Evolutionary conservation across 2,329 filamentous ascomycete genomes (phyloP).

Genomic region (Ceratocystiopsis sp.): DNA sequence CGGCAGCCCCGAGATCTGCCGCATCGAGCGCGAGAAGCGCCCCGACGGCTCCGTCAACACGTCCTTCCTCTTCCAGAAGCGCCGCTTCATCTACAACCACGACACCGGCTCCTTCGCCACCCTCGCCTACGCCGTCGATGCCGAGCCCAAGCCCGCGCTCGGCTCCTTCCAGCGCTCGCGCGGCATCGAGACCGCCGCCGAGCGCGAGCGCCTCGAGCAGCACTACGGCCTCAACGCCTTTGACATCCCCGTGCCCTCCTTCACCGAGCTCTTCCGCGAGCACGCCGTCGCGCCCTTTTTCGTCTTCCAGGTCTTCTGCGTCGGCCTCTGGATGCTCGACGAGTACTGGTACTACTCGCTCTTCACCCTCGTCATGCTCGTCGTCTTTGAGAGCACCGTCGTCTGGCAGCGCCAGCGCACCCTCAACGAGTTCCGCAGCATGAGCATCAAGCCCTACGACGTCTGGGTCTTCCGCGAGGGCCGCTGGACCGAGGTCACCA

Average conservation of each 20-base stretch:
- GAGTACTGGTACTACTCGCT: conserved; percentile 99
- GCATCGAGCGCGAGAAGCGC: conserved; percentile 52
- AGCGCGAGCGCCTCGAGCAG: conserved; percentile 65
- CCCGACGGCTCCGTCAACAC: conserved; percentile 26
- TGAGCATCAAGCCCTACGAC: conserved; percentile 98
- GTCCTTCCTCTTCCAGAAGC: conserved; percentile 96
- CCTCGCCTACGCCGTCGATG: conserved; percentile 68
- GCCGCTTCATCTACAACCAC: conserved; percentile 73
- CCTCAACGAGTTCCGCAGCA: conserved; percentile 87
- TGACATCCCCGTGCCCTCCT: conserved; percentile 92
- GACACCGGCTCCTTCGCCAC: conserved; percentile 62
- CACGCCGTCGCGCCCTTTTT: conserved; percentile 98
- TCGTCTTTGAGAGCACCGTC: conserved; percentile 93
- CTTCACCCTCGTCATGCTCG: conserved; percentile 97
- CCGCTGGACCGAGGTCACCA: conserved; percentile 77
- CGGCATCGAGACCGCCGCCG: conserved; percentile 57
- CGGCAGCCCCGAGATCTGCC: conserved; percentile 74
- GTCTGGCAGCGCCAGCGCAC: conserved; percentile 98
- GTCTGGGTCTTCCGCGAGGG: conserved; percentile 78
- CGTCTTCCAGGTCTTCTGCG: conserved; percentile 97
- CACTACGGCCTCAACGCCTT: conserved; percentile 95
- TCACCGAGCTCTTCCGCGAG: conserved; percentile 91
- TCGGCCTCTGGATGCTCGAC: conserved; percentile 94
- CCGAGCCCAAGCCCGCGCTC: conserved; percentile 65
- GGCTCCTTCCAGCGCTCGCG: conserved; percentile 62